These are phyloP conservation scores for Trichoderma oligosporum DNA, from an alignment of 2,329 filamentous ascomycete species.

Conservation along the genomic window DNA sequence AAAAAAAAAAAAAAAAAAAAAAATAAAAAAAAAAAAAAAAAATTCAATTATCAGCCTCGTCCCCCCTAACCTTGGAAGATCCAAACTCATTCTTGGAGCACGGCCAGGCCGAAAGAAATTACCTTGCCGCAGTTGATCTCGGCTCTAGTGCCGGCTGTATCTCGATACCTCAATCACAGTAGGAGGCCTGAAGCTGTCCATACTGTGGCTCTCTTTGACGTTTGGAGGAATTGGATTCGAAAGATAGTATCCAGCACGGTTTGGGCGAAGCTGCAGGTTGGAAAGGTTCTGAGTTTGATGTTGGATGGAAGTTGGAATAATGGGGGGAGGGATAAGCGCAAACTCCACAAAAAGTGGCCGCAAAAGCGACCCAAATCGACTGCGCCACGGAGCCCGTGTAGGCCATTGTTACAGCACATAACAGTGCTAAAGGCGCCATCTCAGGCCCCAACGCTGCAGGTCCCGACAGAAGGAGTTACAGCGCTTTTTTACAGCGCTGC, in stretches of 20 bases:
- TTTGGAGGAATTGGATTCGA: not conserved
- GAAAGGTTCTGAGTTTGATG: not conserved
- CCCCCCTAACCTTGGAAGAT: not conserved
- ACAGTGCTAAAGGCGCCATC: not conserved
- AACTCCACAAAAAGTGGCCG: slow-evolving; percentile 17
- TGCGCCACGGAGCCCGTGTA: slow-evolving; percentile 5
- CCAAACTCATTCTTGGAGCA: not conserved
- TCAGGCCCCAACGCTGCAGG: not conserved
- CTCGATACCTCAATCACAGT: not conserved
- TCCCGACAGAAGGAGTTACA: not conserved
- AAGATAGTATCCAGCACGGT: not conserved
- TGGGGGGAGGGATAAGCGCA: slow-evolving; percentile 3
- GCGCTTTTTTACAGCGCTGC: slow-evolving; percentile 3
- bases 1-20: not conserved
- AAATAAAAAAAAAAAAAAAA: not conserved
- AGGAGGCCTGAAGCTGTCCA: not conserved
- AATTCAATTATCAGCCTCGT: slow-evolving; percentile 4
- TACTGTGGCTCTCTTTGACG: not conserved
- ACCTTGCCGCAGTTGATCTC: not conserved
- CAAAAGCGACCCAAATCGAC: slow-evolving; percentile 10
- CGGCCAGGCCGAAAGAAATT: not conserved
- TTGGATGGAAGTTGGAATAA: not conserved
- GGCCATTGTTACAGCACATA: slow-evolving; percentile 6
- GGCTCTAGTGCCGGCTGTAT: slow-evolving; percentile 1
- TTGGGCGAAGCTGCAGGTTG: not conserved